These are phyloP conservation scores for Syzygium grande DNA, from an alignment of 345 rosid genomes.

Conservation along the genomic window DNA sequence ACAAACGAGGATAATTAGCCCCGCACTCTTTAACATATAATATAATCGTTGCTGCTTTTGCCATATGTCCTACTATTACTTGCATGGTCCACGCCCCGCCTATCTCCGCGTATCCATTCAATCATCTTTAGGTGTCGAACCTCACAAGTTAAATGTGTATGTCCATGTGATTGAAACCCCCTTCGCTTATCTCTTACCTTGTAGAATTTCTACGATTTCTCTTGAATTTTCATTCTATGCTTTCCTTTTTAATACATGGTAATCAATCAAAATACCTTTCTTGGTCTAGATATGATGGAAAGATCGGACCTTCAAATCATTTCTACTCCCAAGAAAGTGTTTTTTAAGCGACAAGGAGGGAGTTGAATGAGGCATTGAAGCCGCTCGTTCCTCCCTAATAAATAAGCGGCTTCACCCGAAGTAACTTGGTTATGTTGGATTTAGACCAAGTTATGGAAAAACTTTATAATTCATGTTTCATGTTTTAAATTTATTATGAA, in stretches of 20 bases:
- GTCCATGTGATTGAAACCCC: background rate
- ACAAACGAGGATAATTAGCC: background rate
- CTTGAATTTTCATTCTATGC: background rate
- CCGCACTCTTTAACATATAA: background rate
- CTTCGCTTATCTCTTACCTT: background rate
- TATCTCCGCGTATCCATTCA: background rate
- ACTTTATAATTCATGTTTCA: background rate
- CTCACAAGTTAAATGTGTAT: no score
- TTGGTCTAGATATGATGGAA: background rate
- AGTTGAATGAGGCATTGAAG: background rate
- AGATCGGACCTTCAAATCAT: background rate
- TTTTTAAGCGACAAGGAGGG: background rate
- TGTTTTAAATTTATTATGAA: background rate
- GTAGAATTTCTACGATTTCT: background rate
- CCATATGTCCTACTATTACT: background rate
- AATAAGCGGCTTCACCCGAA: background rate
- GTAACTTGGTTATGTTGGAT: background rate
- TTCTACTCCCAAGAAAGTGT: background rate
- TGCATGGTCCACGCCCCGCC: background rate
- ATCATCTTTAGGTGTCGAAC: background rate
- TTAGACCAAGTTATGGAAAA: background rate
- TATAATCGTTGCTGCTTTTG: no score
- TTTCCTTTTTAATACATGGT: background rate
- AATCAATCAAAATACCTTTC: background rate
- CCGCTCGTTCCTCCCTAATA: background rate